Evolutionary conservation across 768 basidiomycete species (phyloP).

Genomic region (Heimioporus sp.): DNA sequence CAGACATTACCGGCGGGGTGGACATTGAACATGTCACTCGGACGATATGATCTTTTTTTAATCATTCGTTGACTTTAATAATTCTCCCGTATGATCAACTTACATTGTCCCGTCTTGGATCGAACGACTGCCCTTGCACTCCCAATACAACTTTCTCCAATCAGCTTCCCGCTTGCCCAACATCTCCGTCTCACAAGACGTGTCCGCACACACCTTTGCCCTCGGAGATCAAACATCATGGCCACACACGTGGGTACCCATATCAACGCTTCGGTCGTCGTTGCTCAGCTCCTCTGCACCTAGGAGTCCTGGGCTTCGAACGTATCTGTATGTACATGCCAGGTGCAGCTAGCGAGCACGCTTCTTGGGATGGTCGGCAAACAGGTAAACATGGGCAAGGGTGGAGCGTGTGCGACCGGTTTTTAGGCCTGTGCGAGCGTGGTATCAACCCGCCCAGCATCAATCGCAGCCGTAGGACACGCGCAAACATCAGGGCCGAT

Average conservation of each 20-base stretch:
- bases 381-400: slow-evolving; percentile 69
- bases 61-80: no score
- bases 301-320: slow-evolving; percentile 78
- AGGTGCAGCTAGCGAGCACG: slow-evolving; percentile 73
- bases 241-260: slow-evolving; percentile 72
- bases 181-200: slow-evolving; percentile 75
- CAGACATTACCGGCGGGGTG: no score
- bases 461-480: slow-evolving; percentile 31
- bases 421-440: slow-evolving; percentile 61
- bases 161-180: slow-evolving; percentile 70
- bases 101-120: no score
- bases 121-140: no score
- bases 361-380: slow-evolving; percentile 74
- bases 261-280: slow-evolving; percentile 65
- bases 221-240: slow-evolving; percentile 77
- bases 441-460: slow-evolving; percentile 18
- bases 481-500: slow-evolving; percentile 30
- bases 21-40: no score
- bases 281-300: slow-evolving; percentile 74
- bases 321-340: slow-evolving; percentile 75
- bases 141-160: slow-evolving; percentile 69
- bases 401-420: slow-evolving; percentile 76
- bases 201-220: slow-evolving; percentile 71
- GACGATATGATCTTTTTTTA: no score
- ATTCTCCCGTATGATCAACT: no score